Percentiles rank a stretch among this genome's conserved stretches.
Conservation (phyloP, 2,329 filamentous ascomycete genomes). For the Fusarium gaditjirri region DNA sequence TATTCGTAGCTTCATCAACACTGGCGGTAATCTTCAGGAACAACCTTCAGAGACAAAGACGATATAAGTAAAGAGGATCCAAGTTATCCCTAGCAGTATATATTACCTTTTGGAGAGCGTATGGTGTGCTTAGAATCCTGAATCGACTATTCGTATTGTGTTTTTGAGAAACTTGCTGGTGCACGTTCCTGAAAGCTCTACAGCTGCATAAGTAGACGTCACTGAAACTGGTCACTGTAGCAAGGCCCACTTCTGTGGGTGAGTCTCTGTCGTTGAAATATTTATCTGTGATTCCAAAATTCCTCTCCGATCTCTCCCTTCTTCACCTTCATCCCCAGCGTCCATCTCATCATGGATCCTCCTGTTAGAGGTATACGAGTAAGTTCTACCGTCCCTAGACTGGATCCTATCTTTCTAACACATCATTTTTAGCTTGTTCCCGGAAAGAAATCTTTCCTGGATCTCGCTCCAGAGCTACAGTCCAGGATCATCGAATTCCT, state of each 20-base stretch:
- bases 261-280: background rate
- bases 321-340: background rate
- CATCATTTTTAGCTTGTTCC: background rate
- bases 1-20: background rate
- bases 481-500: background rate
- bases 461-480: background rate
- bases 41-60: accelerated
- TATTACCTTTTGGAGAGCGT: accelerated
- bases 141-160: too few relatives aligned
- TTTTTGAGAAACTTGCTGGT: background rate
- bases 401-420: background rate
- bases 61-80: accelerated
- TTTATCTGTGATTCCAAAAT: background rate
- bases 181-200: background rate
- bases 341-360: background rate
- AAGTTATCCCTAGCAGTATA: accelerated
- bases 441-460: background rate
- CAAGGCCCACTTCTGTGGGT: background rate
- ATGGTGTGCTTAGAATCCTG: background rate
- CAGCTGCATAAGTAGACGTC: background rate
- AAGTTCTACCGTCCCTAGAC: background rate
- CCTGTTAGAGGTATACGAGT: background rate
- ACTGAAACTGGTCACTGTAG: background rate
- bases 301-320: background rate
- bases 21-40: background rate